Conservation (phyloP, 495 filamentous ascomycete genomes). For the Talaromyces ruber region DNA sequence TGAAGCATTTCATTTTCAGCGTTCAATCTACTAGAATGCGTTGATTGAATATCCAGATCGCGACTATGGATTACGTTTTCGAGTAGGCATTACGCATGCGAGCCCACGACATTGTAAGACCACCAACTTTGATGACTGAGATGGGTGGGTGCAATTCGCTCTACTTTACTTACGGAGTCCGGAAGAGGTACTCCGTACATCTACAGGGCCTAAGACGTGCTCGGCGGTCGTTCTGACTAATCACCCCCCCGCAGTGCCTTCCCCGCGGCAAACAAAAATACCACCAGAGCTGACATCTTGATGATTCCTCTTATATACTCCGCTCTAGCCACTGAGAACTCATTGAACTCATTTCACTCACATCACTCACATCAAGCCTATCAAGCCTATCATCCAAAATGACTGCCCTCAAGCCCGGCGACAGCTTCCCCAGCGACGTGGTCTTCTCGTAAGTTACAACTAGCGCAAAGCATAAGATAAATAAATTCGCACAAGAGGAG, state of each 20-base stretch:
- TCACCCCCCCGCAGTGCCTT: background rate
- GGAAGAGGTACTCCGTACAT: background rate
- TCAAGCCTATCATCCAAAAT: slow-evolving; percentile 32
- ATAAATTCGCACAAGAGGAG: slow-evolving; percentile 1
- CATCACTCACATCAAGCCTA: no score
- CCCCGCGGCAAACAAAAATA: background rate
- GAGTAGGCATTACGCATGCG: no score
- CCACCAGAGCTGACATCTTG: background rate
- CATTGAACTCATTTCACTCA: background rate
- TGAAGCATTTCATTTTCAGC: no score
- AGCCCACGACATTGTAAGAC: no score
- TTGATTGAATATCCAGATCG: no score
- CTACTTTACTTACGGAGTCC: background rate
- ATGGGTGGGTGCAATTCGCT: no score
- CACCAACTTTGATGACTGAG: no score
- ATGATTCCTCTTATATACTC: background rate
- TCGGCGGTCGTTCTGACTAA: background rate
- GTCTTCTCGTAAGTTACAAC: slow-evolving; percentile 51
- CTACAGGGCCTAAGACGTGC: background rate
- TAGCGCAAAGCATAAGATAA: no score
- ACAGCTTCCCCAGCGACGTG: slow-evolving; percentile 71
- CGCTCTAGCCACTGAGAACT: background rate
- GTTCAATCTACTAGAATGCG: no score
- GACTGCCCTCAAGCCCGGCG: slow-evolving; percentile 66
- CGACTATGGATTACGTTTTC: no score